A percentile compares a stretch with the other conserved stretches of the same genome.
These are phyloP conservation scores for Mucor irregularis DNA, from an alignment of 371 early-diverging fungal species.

Conservation along the genomic window DNA sequence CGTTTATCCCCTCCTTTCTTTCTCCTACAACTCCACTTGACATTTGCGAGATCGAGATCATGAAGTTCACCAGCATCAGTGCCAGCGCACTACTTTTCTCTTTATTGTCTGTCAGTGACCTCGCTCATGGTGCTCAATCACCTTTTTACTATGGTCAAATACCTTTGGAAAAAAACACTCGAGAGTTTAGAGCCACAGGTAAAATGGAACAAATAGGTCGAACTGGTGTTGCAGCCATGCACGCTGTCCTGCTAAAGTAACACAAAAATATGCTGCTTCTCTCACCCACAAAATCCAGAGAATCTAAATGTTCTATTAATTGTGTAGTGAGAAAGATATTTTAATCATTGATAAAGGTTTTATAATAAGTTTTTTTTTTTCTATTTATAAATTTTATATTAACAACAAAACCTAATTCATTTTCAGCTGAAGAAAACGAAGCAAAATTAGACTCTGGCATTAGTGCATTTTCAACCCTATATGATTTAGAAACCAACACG, in stretches of 20 bases:
- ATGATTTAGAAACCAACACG: conserved; percentile 50
- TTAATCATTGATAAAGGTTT: conserved; percentile 51
- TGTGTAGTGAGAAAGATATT: conserved; percentile 41
- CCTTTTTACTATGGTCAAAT: too few relatives aligned
- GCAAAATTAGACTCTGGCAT: conserved; percentile 52
- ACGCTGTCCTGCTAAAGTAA: conserved; percentile 46
- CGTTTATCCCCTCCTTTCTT: conserved; percentile 10
- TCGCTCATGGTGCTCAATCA: conserved; percentile 20
- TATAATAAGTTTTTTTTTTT: not conserved
- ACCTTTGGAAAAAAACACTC: too few relatives aligned
- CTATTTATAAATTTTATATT: too few relatives aligned
- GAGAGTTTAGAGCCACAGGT: too few relatives aligned
- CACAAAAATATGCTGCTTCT: too few relatives aligned
- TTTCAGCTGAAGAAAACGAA: conserved; percentile 53
- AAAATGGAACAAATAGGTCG: conserved; percentile 50
- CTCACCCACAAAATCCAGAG: too few relatives aligned
- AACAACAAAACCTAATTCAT: not conserved
- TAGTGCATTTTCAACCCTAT: conserved; percentile 57
- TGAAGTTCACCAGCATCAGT: not conserved
- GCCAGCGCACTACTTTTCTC: not conserved
- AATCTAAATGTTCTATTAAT: not conserved
- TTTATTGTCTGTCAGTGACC: too few relatives aligned
- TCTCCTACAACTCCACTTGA: not conserved
- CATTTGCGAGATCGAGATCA: not conserved
- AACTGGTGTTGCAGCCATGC: conserved; percentile 54